Percentiles rank a stretch among this genome's conserved stretches.
These are phyloP conservation scores for Pichia norvegensis DNA, from an alignment of 1,139 yeast species.

Conservation along the genomic window DNA sequence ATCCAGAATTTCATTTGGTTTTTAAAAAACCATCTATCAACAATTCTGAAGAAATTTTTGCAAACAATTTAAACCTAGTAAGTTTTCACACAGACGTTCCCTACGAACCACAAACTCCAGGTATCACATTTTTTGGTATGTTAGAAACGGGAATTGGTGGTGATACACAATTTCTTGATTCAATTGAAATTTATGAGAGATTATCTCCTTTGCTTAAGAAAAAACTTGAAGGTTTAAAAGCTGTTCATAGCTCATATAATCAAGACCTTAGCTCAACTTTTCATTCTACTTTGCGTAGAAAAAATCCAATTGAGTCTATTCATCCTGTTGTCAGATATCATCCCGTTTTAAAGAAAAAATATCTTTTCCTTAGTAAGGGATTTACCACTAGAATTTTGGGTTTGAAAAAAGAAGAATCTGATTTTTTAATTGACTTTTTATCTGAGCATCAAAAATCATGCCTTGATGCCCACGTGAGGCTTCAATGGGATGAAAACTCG, in stretches of 20 bases:
- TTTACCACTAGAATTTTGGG: slow-evolving; percentile 59
- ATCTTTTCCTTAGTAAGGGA: slow-evolving; percentile 50
- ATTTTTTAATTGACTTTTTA: slow-evolving; percentile 45
- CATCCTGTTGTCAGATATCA: slow-evolving; percentile 67
- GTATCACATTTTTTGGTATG: slow-evolving; percentile 53
- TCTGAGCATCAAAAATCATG: slow-evolving; percentile 42
- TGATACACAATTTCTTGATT: slow-evolving; percentile 61
- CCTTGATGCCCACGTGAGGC: slow-evolving; percentile 50
- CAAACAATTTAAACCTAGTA: slow-evolving; percentile 31
- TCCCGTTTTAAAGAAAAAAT: slow-evolving; percentile 59
- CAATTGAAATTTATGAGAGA: slow-evolving; percentile 58
- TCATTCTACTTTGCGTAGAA: slow-evolving; percentile 54
- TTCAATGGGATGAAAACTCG: slow-evolving; percentile 50
- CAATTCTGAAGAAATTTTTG: slow-evolving; percentile 32
- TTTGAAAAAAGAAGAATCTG: slow-evolving; percentile 57
- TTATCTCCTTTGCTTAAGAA: slow-evolving; percentile 55
- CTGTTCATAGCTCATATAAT: slow-evolving; percentile 59
- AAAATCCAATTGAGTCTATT: slow-evolving; percentile 48
- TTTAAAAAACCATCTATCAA: slow-evolving; percentile 43
- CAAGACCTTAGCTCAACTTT: slow-evolving; percentile 52
- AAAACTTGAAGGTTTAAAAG: slow-evolving; percentile 50
- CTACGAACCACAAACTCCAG: slow-evolving; percentile 66
- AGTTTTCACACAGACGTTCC: slow-evolving; percentile 65
- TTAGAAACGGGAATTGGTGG: slow-evolving; percentile 42
- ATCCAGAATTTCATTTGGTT: slow-evolving; percentile 56